Evolutionary conservation across 768 basidiomycete species (phyloP).

Genomic region (Tylopilus sp.): DNA sequence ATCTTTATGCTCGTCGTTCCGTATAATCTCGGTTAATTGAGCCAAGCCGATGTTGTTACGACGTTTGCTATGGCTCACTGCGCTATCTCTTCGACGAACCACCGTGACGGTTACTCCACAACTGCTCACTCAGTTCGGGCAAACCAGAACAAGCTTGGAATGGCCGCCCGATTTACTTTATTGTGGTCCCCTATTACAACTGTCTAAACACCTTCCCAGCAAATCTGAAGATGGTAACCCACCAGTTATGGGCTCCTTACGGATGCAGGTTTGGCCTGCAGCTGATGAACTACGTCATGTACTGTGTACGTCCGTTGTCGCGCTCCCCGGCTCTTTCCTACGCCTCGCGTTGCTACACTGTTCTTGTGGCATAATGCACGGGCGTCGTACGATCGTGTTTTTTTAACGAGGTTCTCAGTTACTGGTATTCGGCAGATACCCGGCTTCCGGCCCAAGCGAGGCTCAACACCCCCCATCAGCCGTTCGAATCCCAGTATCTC

Average conservation of each 20-base stretch:
- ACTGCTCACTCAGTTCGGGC: background rate
- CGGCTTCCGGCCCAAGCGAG: background rate
- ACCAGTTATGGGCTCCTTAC: background rate
- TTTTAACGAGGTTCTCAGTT: background rate
- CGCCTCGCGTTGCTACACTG: background rate
- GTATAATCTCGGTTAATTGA: too few species aligned
- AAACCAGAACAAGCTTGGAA: background rate
- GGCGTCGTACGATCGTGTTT: background rate
- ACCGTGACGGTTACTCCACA: background rate
- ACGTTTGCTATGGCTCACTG: too few species aligned
- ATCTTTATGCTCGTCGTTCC: background rate
- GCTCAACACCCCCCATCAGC: background rate
- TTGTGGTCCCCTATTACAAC: background rate
- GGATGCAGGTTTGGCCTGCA: background rate
- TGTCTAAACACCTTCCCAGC: background rate
- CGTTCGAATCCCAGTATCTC: background rate
- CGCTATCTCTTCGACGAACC: background rate
- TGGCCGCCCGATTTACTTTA: background rate
- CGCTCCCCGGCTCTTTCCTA: background rate
- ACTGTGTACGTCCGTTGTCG: background rate
- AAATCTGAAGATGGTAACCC: background rate
- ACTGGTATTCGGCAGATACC: background rate
- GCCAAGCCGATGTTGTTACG: too few species aligned
- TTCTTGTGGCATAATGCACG: background rate
- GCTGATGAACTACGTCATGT: background rate